Base-by-base conservation (phyloP, 139 green algal genomes). In the Coelastrella sp. region DNA sequence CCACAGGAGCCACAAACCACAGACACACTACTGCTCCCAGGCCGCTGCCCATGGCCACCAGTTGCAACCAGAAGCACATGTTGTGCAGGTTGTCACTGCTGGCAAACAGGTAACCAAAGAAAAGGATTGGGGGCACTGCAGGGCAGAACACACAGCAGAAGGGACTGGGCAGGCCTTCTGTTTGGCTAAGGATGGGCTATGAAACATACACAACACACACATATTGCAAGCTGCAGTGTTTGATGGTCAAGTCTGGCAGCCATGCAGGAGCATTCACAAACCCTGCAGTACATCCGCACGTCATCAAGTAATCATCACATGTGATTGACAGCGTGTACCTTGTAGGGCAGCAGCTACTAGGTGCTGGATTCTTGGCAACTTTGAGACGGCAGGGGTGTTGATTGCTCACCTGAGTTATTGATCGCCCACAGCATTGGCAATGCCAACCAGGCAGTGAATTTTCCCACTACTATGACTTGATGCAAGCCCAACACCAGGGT, bases 21-120 rank as follows among this genome's bases (percentile, higher is more conserved):
- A 86, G 67, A 35, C 50, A 53, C 67, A 80, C 80, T 1, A 79
- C 50, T 1, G 67, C 80, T 7, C 80, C 80, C 48, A 79, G 21
- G 3, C 80, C 80, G 19, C 48, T 50, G 37, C 67, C 35, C 50
- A 80, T 72, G 48, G 23, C 59, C 8, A 79, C 67, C 59, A 80
- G 27, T 37, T 86, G 67, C 67, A 86, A n/a, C 80, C 80, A 86
- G 67, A 86, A 86, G 66, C 64, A 78, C 50, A 71, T 69, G 68
- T 80, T 87, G 50, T 82, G 82, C 37, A 87, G 38, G 34, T n/a
- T 67, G 19, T 75, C 53, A 25, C 51, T 69, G 59, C 51, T 68
- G 15, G n/a, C 9, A 27, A 88, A 79, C 11, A 79, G 23, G 43
- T 77, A 83, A 4, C 34, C 50, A 35, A 84, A 83, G 41, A 88